phyloP scores from a whole-genome alignment of 257 asterid genomes.

The Przewalskia tangutica region DNA sequence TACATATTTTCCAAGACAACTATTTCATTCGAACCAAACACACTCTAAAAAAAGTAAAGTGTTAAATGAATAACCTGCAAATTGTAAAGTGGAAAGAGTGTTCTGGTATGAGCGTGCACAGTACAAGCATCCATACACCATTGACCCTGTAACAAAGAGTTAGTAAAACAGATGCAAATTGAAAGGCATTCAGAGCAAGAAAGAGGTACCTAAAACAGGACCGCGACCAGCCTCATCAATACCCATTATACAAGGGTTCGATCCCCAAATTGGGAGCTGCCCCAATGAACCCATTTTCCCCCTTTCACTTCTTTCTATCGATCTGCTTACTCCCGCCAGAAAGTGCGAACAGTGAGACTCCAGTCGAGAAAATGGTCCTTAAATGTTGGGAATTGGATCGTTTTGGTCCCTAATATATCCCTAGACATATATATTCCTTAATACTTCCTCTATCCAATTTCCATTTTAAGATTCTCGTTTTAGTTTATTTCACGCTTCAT shows the following conservation, averaged over 20 bases:
- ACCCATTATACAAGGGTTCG: constrained; percentile 91
- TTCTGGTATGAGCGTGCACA: constrained; percentile 73
- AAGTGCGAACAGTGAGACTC: neutral
- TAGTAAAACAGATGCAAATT: neutral
- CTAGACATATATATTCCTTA: neutral
- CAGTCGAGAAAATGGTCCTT: neutral
- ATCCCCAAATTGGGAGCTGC: constrained; percentile 60
- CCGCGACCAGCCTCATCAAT: constrained; percentile 99
- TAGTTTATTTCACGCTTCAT: no score
- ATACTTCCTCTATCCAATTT: no score
- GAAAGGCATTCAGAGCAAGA: neutral
- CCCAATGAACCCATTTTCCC: constrained; percentile 38
- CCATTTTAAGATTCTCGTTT: no score
- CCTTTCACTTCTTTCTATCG: neutral
- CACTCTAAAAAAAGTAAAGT: neutral
- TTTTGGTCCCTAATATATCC: neutral
- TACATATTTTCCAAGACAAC: no score
- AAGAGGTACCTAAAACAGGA: constrained; percentile 73
- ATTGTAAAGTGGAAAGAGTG: constrained; percentile 68
- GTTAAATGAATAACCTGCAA: constrained; percentile 53
- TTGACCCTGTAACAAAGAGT: constrained; percentile 57
- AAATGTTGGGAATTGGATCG: no score
- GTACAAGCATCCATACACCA: constrained; percentile 92
- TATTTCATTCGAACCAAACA: no score
- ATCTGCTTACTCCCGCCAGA: neutral